A percentile compares a stretch with the other conserved stretches of the same genome.
Evolutionary conservation across 768 basidiomycete genomes (phyloP).

Genomic region (Harrya chromipes): DNA sequence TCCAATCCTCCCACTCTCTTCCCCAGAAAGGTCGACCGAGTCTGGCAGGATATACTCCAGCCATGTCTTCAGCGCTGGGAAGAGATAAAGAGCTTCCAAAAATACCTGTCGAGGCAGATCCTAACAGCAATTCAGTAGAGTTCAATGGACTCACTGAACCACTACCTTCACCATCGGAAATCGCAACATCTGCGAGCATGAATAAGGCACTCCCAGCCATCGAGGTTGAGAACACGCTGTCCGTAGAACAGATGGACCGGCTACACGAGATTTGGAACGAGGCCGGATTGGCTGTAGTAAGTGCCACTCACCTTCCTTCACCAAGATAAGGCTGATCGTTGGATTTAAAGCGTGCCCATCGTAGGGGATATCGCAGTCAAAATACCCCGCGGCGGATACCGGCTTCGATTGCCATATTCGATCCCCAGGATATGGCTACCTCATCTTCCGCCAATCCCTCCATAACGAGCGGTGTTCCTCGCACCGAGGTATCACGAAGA

Average conservation of each 20-base stretch:
- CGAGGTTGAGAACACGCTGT: constrained; percentile 16
- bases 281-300: constrained; percentile 22
- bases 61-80: constrained; percentile 7
- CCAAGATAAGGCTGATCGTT: neutral
- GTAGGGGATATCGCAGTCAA: constrained; percentile 13
- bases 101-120: constrained; percentile 14
- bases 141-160: neutral
- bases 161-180: neutral
- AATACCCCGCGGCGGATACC: constrained; percentile 4
- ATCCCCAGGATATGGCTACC: neutral
- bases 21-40: neutral
- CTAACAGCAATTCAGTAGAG: neutral
- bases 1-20: neutral
- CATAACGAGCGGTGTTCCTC: neutral
- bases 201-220: constrained; percentile 15
- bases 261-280: constrained; percentile 27
- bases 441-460: constrained; percentile 2
- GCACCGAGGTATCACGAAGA: constrained; percentile 1
- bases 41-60: neutral
- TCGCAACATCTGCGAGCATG: neutral
- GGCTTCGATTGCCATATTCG: constrained; percentile 12
- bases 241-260: constrained; percentile 16
- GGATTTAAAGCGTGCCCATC: constrained; percentile 22
- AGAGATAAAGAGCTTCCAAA: constrained; percentile 23
- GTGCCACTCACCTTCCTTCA: neutral